Evolutionary conservation across 352 stramenopile genomes (phyloP), one percentile per base, ranked within the genome.

Genomic region (Globisporangium echinulatum): DNA sequence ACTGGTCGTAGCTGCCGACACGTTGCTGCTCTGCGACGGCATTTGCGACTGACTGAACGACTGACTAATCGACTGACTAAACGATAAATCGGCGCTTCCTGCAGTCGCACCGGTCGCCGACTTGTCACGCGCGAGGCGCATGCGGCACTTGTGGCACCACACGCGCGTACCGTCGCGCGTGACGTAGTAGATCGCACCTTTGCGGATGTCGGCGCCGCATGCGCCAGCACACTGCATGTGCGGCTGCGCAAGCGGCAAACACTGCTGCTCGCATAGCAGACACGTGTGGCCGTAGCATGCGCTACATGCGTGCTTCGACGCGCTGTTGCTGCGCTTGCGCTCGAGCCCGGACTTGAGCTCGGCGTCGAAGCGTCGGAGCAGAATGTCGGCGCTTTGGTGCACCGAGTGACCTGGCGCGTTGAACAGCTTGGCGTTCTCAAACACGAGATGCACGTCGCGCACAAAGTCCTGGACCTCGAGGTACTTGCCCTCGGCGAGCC

Each of bases 381-480:
- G 64, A 8, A 87, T 62, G 36, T 74, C 58, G 2, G 88, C 85
- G 56, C 86, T 73, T 6, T 88, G 63, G 60, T 96, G 79, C 7
- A 96, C 81, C 56, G 84, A 92, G 68, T 95, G 84, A 6, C 67
- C 74, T 13, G 72, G 61, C 3, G 74, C 73, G 54, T 97, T 97
- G 66, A 96, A 97, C 7, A 67, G 67, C 74, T 92, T 95, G 7
- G 89, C 87, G 62, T 97, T 97, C n/a, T 88, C 64, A 73, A 96
- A 96, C 56, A 96, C 86, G 33, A 96, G 70, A 8, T 81, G 77
- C 38, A 97, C 79, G 64, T 97, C 86, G 5, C 64, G 65, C 15
- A 72, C 67, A 59, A 96, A 93, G 57, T 85, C 86, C 17, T 92
- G 69, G 5, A 97, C 75, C 19, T 85, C 80, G 40, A 96, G 72